Base-by-base conservation (phyloP, 768 basidiomycete genomes). In the Russula sp. region DNA sequence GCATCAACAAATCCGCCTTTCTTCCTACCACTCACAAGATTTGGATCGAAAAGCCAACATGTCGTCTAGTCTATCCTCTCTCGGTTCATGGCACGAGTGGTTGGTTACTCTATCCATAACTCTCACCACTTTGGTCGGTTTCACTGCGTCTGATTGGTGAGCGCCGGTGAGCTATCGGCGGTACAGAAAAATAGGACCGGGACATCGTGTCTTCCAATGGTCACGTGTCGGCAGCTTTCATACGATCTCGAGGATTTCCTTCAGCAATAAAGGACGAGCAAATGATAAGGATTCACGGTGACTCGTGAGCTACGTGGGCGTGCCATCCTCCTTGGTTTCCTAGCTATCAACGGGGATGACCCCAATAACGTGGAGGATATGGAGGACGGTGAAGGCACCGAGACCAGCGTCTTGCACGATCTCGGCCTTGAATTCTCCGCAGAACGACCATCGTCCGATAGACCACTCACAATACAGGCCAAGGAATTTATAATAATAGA, bases 361-460 rank as follows among this genome's bases (percentile, higher is more conserved):
- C n/a, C n/a, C n/a, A 14, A 26, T 9, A 5, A 2, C 3, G 46
- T 18, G 22, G 22, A 48, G 26, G 54, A 38, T 34, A 22, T 6
- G 3, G 22, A 5, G 2, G 59, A 14, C 18, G n/a, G 36, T 10
- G 57, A 59, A 34, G 57, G 36, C 38, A 44, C 44, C 24, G 57
- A 57, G 30, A 38, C 64, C 32, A 54, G 18, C 2, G 61, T 68
- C 50, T 68, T 60, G 0, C 57, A 62, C 34, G 57, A 66, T 46
- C 54, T 22, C 13, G 67, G 67, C 28, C 38, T 68, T 42, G 56
- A 62, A 36, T 66, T 68, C 48, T 30, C n/a, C 16, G 22, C 36
- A 51, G 50, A 49, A 42, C n/a, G n/a, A n/a, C n/a, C 63, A 20
- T 24, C 11, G 24, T 32, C 50, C 16, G 38, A 52, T 22, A 59